These are phyloP conservation scores for Lolium rigidum DNA, from an alignment of 176 grass and related monocot species.

Conservation along the genomic window DNA sequence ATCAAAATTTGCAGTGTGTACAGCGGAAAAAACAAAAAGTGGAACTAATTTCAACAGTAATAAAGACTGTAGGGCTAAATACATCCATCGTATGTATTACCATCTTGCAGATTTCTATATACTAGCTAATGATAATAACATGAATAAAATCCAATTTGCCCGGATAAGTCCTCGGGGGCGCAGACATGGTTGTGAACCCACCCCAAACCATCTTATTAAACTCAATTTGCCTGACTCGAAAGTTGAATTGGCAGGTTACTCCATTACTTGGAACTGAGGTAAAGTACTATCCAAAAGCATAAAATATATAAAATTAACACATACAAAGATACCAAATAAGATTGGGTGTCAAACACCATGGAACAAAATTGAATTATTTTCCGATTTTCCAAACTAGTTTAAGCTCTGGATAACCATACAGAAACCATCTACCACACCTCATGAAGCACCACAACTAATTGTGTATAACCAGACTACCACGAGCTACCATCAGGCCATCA, in stretches of 20 bases:
- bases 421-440: background rate
- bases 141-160: background rate
- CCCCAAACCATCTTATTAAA: background rate
- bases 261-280: background rate
- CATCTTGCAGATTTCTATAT: background rate
- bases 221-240: background rate
- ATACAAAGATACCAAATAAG: background rate
- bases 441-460: conserved; percentile 14
- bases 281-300: background rate
- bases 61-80: background rate
- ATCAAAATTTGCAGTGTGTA: background rate
- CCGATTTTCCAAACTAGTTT: background rate
- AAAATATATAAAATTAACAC: conserved; percentile 16
- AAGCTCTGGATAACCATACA: background rate
- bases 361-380: background rate
- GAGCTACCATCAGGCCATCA: background rate
- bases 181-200: background rate
- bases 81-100: background rate
- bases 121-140: background rate
- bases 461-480: background rate
- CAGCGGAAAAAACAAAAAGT: background rate
- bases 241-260: background rate
- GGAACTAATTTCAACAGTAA: background rate
- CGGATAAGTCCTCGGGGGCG: background rate
- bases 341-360: background rate